Percentiles rank a stretch among this genome's conserved stretches.
These are phyloP conservation scores for Penicillium bialowiezense DNA, from an alignment of 495 filamentous ascomycete species.

Conservation along the genomic window DNA sequence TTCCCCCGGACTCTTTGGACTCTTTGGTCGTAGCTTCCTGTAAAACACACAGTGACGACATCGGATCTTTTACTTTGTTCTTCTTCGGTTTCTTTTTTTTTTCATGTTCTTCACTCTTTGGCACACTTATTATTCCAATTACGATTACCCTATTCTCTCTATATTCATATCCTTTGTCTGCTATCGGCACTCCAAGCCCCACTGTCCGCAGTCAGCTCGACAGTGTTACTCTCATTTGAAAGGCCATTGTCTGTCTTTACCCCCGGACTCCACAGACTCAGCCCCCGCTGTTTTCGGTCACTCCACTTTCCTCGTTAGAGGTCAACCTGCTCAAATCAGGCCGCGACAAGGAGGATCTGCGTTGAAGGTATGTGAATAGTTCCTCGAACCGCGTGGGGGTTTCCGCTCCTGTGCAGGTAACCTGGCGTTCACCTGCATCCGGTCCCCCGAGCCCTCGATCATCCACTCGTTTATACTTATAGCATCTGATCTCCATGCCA, in stretches of 20 bases:
- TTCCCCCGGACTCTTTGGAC: not conserved
- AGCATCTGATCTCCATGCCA: constrained; percentile 34
- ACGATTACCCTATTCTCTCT: not conserved
- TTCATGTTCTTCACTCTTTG: too few relatives aligned
- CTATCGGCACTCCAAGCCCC: not conserved
- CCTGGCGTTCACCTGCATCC: constrained; percentile 14
- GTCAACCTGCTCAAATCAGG: not conserved
- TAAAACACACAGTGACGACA: constrained; percentile 3
- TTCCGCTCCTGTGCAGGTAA: constrained; percentile 14
- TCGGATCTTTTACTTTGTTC: not conserved
- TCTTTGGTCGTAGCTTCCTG: not conserved
- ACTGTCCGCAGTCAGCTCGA: constrained; percentile 8
- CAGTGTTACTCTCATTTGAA: constrained; percentile 1
- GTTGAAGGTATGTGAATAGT: constrained; percentile 12
- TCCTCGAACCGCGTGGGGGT: not conserved
- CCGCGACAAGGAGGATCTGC: constrained; percentile 12
- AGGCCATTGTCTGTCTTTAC: constrained; percentile 20
- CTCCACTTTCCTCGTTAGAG: constrained; percentile 7
- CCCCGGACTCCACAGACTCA: constrained; percentile 12
- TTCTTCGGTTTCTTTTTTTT: not conserved
- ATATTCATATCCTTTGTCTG: constrained; percentile 4
- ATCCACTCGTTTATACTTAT: constrained; percentile 36
- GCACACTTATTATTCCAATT: too few relatives aligned
- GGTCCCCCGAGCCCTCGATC: constrained; percentile 1
- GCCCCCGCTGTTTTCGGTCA: constrained; percentile 21